Evolutionary conservation across 805 yeast species (phyloP).

Genomic region (Lipomyces oligophaga): DNA sequence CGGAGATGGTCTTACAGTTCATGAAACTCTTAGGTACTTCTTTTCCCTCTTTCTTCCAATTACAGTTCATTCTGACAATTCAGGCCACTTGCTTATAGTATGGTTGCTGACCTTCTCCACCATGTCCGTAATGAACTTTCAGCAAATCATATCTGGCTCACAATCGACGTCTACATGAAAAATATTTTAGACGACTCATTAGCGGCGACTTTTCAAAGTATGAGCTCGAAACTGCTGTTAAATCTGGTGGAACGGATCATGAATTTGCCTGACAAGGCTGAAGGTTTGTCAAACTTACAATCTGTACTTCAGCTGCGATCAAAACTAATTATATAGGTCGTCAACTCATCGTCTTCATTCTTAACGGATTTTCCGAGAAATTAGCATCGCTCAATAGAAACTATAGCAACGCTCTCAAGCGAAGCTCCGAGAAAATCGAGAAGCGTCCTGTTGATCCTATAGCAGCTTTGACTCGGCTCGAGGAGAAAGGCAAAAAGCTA

Average conservation of each 20-base stretch:
- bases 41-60: not conserved
- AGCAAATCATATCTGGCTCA: constrained; percentile 78
- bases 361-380: constrained; percentile 82
- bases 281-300: constrained; percentile 34
- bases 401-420: constrained; percentile 41
- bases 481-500: constrained; percentile 29
- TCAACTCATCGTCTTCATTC: constrained; percentile 77
- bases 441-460: constrained; percentile 25
- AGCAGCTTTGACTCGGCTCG: constrained; percentile 20
- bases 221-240: constrained; percentile 87
- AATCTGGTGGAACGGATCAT: constrained; percentile 85
- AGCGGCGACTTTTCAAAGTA: constrained; percentile 86
- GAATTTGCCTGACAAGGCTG: constrained; percentile 74
- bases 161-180: constrained; percentile 76
- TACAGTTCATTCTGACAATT: not conserved
- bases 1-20: constrained; percentile 89
- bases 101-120: constrained; percentile 93
- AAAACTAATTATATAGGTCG: constrained; percentile 44
- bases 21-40: constrained; percentile 64
- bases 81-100: constrained; percentile 82
- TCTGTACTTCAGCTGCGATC: not conserved
- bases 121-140: constrained; percentile 81
- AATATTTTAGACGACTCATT: constrained; percentile 76
- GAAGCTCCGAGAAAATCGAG: constrained; percentile 20
- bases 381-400: constrained; percentile 72